Evolutionary conservation across 768 basidiomycete genomes (phyloP), one percentile per base, ranked within the genome.

Genomic region (Trametes villosa): DNA sequence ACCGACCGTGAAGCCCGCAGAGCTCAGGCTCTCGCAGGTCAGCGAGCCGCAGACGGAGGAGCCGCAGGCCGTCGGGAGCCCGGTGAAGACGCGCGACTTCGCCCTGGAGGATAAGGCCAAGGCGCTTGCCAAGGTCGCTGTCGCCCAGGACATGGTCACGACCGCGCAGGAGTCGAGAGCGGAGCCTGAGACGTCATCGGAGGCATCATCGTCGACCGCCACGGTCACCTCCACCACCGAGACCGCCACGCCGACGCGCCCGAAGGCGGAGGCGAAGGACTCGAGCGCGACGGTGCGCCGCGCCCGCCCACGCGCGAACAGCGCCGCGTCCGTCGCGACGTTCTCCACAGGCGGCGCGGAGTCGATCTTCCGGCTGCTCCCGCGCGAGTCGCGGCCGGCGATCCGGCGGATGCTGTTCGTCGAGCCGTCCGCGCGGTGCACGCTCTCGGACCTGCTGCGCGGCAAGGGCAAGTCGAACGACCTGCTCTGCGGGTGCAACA

Each of bases 361-460:
- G 72, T 95, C 94, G 9, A 97, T 99, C 70, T 98, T 99, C 81
- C 87, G 96, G 20, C 81, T 98, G 11, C 82, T 99, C 24, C 97
- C 97, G 2, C 88, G 97, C 54, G 96, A 99, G 76, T 87, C 94
- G 15, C 85, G 97, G 40, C 83, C 88, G 8, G 93, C 91, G 15
- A 82, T 99, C 60, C 90, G 94, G 59, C 85, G 95, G 54, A 99
- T 99, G 97, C 80, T 99, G 67, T 88, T 86, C 67, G 85, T 98
- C 48, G 96, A 98, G 70, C 92, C 96, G 4, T 78, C 83, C 18
- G 85, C 88, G 48, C 87, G 97, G 40, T 96, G 94, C 72, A 98
- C 97, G 29, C 83, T 99, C 57, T 91, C 93, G 12, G 94, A 98
- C 72, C 76, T 99, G 49, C 81, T 98, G 52, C 87, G 89, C 70